Base-by-base conservation (phyloP, 106 monocot genomes). In the Dioscorea alata region DNA sequence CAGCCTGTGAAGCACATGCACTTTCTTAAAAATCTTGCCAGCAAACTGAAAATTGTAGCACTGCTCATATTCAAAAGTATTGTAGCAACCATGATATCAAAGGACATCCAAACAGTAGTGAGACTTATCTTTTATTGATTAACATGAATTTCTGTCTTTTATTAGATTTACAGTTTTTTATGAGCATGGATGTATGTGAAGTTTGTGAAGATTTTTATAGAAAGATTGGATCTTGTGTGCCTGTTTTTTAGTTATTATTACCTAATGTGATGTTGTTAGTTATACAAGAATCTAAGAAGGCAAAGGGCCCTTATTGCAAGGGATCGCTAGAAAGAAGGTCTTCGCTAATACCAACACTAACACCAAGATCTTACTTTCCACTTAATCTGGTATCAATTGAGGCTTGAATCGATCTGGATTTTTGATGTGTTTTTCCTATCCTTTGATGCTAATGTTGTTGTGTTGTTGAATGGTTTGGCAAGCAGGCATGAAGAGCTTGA, bases 1-100 rank as follows among this genome's bases (percentile, higher is more conserved):
- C 76, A 59, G 72, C 86, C 96, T 51, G 66, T 97, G 33, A 84
- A 80, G 75, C 91, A 92, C 57, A 86, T 97, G 88, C 14, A 68
- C 17, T 97, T 97, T 74, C 82, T 97, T 19, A 60, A 79, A 66
- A 77, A 79, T 63, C 62, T 97, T 66, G 86, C 91, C 13, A 58
- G 18, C 84, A 74, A 62, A 86, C 86, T 35, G 82, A 89, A 68
- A 86, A 68, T 61, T 93, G 79, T 80, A 65, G 24, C 52, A 77
- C 48, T 84, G 73, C 70, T 24, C 80, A 59, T 13, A 71, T 17
- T 18, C 28, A 16, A 78, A 82, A 80, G 83, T 84, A 65, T 2
- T 8, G 62, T n/a, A 58, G 21, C 59, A 2, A 19, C 21, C 18
- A 22, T 59, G 4, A 2, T 34, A 34, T 34, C n/a, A n/a, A n/a